Conservation (phyloP, 2,329 filamentous ascomycete species). For the Neopestalotiopsis sp. region DNA sequence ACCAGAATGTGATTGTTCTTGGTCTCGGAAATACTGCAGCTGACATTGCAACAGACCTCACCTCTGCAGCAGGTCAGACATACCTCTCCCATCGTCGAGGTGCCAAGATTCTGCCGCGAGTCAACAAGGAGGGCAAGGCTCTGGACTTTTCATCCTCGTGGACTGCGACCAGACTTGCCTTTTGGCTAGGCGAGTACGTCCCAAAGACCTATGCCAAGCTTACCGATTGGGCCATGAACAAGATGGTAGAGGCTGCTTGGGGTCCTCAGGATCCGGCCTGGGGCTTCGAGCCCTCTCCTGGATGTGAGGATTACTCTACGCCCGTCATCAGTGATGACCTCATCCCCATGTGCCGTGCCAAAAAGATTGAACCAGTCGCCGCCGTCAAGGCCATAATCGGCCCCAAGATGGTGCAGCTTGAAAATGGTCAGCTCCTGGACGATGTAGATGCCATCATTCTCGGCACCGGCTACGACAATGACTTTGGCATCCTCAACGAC, state of each 20-base stretch:
- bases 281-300: slow-evolving; percentile 13
- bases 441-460: slow-evolving; percentile 15
- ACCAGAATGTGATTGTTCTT: slow-evolving; percentile 6
- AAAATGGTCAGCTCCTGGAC: slow-evolving; percentile 3
- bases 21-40: slow-evolving; percentile 4
- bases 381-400: slow-evolving; percentile 9
- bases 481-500: slow-evolving; percentile 14
- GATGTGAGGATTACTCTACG: slow-evolving; percentile 7
- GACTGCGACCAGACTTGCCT: neutral
- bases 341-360: neutral
- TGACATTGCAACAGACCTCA: slow-evolving; percentile 7
- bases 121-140: slow-evolving; percentile 13
- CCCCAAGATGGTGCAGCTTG: neutral
- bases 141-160: slow-evolving; percentile 5
- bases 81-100: slow-evolving; percentile 9
- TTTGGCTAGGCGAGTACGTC: slow-evolving; percentile 10
- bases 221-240: slow-evolving; percentile 1
- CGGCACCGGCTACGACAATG: slow-evolving; percentile 12
- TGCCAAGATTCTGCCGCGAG: slow-evolving; percentile 8
- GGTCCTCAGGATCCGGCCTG: slow-evolving; percentile 9
- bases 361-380: neutral
- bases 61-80: neutral
- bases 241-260: slow-evolving; percentile 7
- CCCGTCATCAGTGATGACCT: slow-evolving; percentile 7
- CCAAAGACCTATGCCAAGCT: neutral